Conservation (phyloP, 805 yeast species). For the Candida ipomoeae region DNA sequence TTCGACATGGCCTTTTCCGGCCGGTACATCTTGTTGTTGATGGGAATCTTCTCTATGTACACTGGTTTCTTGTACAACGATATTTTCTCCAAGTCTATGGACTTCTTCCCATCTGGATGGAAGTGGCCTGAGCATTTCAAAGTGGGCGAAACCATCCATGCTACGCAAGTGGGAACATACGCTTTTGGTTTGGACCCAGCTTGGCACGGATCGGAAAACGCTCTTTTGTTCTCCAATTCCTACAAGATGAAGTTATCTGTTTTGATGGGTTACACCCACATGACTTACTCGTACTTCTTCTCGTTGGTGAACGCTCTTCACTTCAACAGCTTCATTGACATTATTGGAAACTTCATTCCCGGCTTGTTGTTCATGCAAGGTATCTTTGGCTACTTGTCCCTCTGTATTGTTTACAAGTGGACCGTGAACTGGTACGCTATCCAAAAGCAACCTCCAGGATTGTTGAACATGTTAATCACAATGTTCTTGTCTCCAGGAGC, state of each 20-base stretch:
- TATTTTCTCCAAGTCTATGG: conserved; percentile 85
- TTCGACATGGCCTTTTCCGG: conserved; percentile 96
- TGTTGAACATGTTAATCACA: conserved; percentile 88
- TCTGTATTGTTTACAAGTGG: conserved; percentile 92
- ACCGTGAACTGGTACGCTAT: conserved; percentile 81
- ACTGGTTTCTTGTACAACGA: conserved; percentile 95
- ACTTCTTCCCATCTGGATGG: conserved; percentile 89
- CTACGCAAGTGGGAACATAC: conserved; percentile 64
- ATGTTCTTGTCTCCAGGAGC: conserved; percentile 95
- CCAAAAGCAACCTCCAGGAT: conserved; percentile 81
- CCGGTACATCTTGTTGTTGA: conserved; percentile 80
- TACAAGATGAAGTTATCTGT: conserved; percentile 96
- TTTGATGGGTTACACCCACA: conserved; percentile 90
- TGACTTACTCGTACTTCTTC: conserved; percentile 84
- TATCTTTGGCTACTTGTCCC: conserved; percentile 86
- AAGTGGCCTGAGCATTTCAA: conserved; percentile 77
- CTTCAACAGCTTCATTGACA: conserved; percentile 70
- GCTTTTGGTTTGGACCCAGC: conserved; percentile 85
- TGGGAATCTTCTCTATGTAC: conserved; percentile 95
- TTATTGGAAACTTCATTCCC: conserved; percentile 90
- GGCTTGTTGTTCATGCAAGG: conserved; percentile 94
- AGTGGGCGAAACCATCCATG: conserved; percentile 66
- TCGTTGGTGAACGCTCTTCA: conserved; percentile 75
- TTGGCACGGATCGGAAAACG: conserved; percentile 98
- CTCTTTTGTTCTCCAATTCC: conserved; percentile 84